These are phyloP conservation scores for Kernera saxatilis DNA, from an alignment of 345 rosid genomes.

Conservation along the genomic window DNA sequence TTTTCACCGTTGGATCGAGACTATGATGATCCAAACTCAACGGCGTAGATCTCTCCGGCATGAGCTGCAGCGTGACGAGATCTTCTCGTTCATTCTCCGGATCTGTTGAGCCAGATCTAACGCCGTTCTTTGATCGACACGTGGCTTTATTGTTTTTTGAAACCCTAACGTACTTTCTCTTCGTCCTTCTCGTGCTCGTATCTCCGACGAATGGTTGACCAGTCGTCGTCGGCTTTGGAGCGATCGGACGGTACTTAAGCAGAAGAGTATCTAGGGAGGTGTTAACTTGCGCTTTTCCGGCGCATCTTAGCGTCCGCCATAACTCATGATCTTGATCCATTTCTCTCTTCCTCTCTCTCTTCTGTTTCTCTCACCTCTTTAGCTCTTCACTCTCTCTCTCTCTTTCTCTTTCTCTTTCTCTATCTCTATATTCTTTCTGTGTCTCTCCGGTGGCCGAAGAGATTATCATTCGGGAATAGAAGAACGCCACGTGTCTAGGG, in stretches of 20 bases:
- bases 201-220: conserved; percentile 20
- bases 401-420: conserved; percentile 3
- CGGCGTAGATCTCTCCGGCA: conserved; percentile 40
- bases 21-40: conserved; percentile 25
- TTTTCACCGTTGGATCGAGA: conserved; percentile 11
- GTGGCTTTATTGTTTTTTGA: conserved; percentile 35
- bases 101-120: conserved; percentile 28
- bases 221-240: conserved; percentile 35
- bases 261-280: conserved; percentile 44
- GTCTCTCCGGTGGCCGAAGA: conserved; percentile 16
- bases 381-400: conserved; percentile 4
- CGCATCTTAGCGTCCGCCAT: conserved; percentile 34
- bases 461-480: conserved; percentile 29
- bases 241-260: conserved; percentile 81
- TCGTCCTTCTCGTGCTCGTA: conserved; percentile 36
- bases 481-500: conserved; percentile 46
- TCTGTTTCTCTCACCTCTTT: background rate
- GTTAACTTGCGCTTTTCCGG: conserved; percentile 33
- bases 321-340: conserved; percentile 24
- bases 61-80: conserved; percentile 54
- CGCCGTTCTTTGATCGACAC: conserved; percentile 24
- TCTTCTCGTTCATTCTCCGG: conserved; percentile 15
- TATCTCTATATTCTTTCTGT: conserved; percentile 20
- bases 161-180: conserved; percentile 83
- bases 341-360: background rate